phyloP scores from a whole-genome alignment of 495 filamentous ascomycete genomes.

The Penicillium dipodomyicola region DNA sequence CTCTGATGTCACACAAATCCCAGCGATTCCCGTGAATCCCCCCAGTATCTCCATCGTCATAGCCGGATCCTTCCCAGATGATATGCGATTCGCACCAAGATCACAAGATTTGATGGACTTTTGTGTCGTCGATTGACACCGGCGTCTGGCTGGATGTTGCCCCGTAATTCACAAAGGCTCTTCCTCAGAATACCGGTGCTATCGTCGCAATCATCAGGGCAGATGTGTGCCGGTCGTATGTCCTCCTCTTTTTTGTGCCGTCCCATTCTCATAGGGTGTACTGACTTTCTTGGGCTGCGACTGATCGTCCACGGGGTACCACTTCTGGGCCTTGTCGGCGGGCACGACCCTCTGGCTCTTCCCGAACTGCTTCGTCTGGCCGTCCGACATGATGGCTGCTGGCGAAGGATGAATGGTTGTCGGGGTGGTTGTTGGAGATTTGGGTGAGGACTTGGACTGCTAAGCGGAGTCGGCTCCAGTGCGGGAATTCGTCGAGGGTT shows the following conservation, averaged over 20 bases:
- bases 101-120: constrained; percentile 6
- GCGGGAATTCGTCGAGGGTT: constrained; percentile 17
- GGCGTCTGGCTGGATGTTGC: constrained; percentile 2
- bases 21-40: constrained; percentile 5
- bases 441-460: constrained; percentile 32
- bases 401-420: constrained; percentile 48
- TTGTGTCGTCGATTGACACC: constrained; percentile 10
- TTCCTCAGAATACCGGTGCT: constrained; percentile 26
- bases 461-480: constrained; percentile 26
- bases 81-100: constrained; percentile 13
- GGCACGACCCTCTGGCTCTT: constrained; percentile 89
- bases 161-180: constrained; percentile 13
- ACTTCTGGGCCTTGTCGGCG: constrained; percentile 94
- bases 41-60: constrained; percentile 6
- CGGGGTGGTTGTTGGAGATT: constrained; percentile 51
- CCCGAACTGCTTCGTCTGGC: constrained; percentile 91
- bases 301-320: constrained; percentile 97
- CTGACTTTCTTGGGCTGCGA: constrained; percentile 86
- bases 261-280: constrained; percentile 33
- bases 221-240: constrained; percentile 18
- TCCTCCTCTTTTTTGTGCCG: constrained; percentile 18
- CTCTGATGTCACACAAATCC: constrained; percentile 19
- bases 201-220: constrained; percentile 37
- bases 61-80: constrained; percentile 11
- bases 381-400: constrained; percentile 64